Conservation (phyloP, 768 basidiomycete species). For the Auriscalpium vulgare region DNA sequence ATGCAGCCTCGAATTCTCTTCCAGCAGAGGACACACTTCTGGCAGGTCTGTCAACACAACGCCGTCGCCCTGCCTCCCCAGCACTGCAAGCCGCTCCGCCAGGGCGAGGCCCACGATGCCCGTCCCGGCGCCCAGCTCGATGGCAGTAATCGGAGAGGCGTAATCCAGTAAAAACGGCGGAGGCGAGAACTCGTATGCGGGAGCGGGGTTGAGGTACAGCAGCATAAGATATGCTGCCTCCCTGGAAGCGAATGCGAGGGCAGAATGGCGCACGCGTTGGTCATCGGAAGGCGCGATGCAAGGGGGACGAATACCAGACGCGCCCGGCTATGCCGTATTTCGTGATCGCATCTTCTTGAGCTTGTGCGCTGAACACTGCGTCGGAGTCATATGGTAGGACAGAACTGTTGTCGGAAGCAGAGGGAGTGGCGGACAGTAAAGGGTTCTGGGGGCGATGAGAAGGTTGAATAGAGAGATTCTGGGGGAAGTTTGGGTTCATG, state of each 20-base stretch:
- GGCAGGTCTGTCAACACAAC: constrained; percentile 67
- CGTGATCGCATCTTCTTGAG: constrained; percentile 53
- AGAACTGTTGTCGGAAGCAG: background rate
- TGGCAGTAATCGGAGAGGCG: constrained; percentile 25
- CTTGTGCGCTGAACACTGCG: constrained; percentile 22
- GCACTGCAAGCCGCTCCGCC: constrained; percentile 33
- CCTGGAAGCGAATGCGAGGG: constrained; percentile 34
- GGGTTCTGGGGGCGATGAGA: background rate
- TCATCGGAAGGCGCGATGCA: constrained; percentile 19
- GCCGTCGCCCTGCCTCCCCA: constrained; percentile 14
- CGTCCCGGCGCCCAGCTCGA: constrained; percentile 80
- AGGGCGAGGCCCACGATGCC: constrained; percentile 49
- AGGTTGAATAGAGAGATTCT: constrained; percentile 9
- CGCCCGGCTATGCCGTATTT: constrained; percentile 78
- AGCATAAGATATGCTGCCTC: constrained; percentile 63
- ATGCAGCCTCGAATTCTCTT: constrained; percentile 25
- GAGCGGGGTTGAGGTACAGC: constrained; percentile 40
- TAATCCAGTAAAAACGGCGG: constrained; percentile 28
- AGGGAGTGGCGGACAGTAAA: background rate
- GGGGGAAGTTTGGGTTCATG: constrained; percentile 3
- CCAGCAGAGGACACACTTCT: constrained; percentile 53
- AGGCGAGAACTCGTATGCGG: constrained; percentile 43
- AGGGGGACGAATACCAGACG: constrained; percentile 52
- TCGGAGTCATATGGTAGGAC: background rate
- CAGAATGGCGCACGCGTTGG: background rate